A percentile compares a stretch with the other conserved stretches of the same genome.
Evolutionary conservation across 805 yeast genomes (phyloP).

Genomic region (Dipodascus albidus): DNA sequence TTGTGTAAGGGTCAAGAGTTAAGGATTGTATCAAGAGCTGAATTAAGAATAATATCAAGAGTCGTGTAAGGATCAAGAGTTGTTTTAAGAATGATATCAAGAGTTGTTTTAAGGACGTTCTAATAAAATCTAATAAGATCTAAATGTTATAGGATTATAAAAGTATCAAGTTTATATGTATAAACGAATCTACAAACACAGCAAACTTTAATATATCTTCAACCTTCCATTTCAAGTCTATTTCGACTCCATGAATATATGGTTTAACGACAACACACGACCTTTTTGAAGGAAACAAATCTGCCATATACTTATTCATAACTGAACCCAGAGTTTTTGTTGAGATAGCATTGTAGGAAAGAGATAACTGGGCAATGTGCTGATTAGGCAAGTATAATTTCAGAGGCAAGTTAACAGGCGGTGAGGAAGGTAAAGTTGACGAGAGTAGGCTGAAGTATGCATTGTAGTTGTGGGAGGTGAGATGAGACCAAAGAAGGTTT

Average conservation of each 20-base stretch:
- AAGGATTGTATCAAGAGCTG: no score
- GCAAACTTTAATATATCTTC: neutral
- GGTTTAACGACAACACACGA: constrained; percentile 32
- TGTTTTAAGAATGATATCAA: no score
- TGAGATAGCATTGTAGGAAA: constrained; percentile 15
- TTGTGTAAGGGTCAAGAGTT: no score
- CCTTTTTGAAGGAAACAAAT: constrained; percentile 32
- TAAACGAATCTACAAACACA: neutral
- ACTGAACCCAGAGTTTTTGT: constrained; percentile 29
- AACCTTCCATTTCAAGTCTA: neutral
- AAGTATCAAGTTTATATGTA: neutral
- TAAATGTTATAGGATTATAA: neutral
- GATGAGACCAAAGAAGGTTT: constrained; percentile 42
- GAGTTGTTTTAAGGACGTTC: no score
- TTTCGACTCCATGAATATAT: constrained; percentile 42
- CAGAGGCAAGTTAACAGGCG: constrained; percentile 20
- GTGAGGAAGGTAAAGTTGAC: constrained; percentile 17
- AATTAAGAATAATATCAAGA: no score
- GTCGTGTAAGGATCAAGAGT: no score
- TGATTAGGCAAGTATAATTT: constrained; percentile 26
- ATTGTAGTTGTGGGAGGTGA: constrained; percentile 20
- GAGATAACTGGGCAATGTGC: constrained; percentile 28
- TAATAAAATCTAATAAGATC: no score
- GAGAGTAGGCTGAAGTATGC: constrained; percentile 20
- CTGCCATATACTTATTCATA: constrained; percentile 33